Base-by-base conservation (phyloP, 108 stramenopile species). In the Cyclotella cryptica region DNA sequence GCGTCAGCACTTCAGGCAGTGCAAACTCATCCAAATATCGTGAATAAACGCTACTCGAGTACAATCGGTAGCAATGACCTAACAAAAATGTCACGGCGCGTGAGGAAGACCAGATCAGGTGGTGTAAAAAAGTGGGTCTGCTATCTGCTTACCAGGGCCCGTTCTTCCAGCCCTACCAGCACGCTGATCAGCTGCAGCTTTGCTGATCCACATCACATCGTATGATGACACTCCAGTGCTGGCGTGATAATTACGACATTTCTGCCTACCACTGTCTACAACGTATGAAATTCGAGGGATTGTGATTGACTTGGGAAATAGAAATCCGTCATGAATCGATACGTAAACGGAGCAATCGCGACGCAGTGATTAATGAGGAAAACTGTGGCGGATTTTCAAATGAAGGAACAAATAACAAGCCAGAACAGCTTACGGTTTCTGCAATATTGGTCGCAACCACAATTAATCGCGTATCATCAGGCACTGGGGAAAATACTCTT, bases 391-490 rank as follows among this genome's bases (percentile, higher is more conserved):
- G 1, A 17, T n/a, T n/a, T 3, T n/a, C 15, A 49, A 49, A n/a
- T 7, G 3, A 49, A n/a, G 9, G 3, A 49, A n/a, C 47, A n/a
- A 49, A 7, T 7, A n/a, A 9, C 1, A 49, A 49, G 9, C 47
- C 47, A 49, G 6, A 24, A 58, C 55, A 26, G 19, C 49, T 51
- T 17, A 19, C 24, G 24, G 19, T 58, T 58, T 27, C 99, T 3
- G 98, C 98, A 43, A 99, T 96, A 84, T 99, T 98, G 14, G 99
- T 99, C 18, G 99, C 94, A 22, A 98, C 79, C 1, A 99, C 97
- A 64, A 99, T 94, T 52, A 95, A 81, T 17, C 99, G 88, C 46
- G 94, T 88, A 57, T 88, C 96, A 22, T 94, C 90, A 10, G 97
- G 95, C 3, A 93, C 89, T 6, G 97, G 88, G 44, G 85, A 77